Percentiles rank a stretch among this genome's conserved stretches.
Conservation (phyloP, 2,329 filamentous ascomycete species). For the Clonostachys rhizophaga region DNA sequence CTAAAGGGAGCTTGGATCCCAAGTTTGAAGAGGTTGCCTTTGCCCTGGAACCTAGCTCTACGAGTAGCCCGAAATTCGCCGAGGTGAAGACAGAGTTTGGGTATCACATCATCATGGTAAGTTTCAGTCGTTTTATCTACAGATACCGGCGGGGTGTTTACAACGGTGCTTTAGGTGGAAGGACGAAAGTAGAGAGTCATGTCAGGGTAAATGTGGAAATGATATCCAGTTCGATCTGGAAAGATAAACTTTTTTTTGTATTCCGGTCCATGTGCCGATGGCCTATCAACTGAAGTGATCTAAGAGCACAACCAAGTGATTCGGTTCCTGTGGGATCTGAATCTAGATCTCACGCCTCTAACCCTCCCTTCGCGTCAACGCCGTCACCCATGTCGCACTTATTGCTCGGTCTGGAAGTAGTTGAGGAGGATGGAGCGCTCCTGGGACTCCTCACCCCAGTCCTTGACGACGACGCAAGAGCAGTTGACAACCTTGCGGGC, state of each 20-base stretch:
- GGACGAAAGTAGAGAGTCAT: constrained; percentile 26
- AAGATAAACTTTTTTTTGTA: constrained; percentile 24
- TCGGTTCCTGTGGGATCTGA: background rate
- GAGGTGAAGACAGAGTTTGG: constrained; percentile 73
- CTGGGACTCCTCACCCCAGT: constrained; percentile 99
- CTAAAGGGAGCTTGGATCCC: constrained; percentile 59
- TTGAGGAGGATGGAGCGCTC: constrained; percentile 98
- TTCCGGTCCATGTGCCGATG: constrained; percentile 29
- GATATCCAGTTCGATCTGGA: constrained; percentile 4
- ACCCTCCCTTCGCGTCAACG: constrained; percentile 27
- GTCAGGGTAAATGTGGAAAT: background rate
- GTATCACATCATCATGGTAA: constrained; percentile 77
- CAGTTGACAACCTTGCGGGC: constrained; percentile 99
- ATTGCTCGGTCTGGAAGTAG: constrained; percentile 67
- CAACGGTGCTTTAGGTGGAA: constrained; percentile 22
- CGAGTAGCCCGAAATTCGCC: constrained; percentile 57
- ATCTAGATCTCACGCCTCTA: constrained; percentile 28
- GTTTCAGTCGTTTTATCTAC: constrained; percentile 5
- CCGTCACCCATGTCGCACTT: constrained; percentile 15
- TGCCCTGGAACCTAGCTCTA: constrained; percentile 61
- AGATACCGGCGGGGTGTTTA: constrained; percentile 1
- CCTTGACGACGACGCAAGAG: constrained; percentile 99
- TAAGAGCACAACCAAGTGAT: constrained; percentile 18
- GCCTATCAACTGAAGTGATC: constrained; percentile 33
- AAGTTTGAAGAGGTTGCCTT: constrained; percentile 72